Evolutionary conservation across 1,284 basidiomycete genomes (phyloP).

Genomic region (Microbotryum scabiosae): DNA sequence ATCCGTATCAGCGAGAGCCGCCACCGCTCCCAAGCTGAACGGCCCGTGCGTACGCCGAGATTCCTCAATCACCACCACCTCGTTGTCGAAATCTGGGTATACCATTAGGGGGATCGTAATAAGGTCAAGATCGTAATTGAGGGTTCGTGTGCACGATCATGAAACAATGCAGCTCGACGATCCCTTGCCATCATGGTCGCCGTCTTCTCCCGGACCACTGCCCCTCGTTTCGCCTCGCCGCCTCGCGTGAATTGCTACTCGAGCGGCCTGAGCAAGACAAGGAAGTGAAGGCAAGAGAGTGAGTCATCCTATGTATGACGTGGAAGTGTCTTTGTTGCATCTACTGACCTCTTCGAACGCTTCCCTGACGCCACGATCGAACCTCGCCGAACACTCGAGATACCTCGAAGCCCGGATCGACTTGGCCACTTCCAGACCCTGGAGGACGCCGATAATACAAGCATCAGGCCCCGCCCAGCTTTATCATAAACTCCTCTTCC

Average conservation of each 20-base stretch:
- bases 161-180: neutral
- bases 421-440: constrained; percentile 70
- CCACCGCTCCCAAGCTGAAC: too few species aligned
- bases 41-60: too few species aligned
- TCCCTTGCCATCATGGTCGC: neutral
- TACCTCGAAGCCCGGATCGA: constrained; percentile 87
- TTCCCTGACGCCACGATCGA: constrained; percentile 84
- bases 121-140: too few species aligned
- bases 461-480: neutral
- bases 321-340: neutral
- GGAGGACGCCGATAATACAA: neutral
- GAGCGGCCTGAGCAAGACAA: constrained; percentile 48
- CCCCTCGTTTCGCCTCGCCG: constrained; percentile 50
- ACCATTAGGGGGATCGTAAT: too few species aligned
- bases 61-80: too few species aligned
- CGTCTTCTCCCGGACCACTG: constrained; percentile 8
- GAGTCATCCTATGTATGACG: neutral
- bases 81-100: too few species aligned
- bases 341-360: constrained; percentile 62
- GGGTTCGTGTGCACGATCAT: neutral
- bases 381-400: constrained; percentile 91
- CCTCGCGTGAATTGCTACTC: constrained; percentile 66
- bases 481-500: neutral
- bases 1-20: too few species aligned
- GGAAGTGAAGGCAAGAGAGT: too few species aligned